Evolutionary conservation across 1,139 yeast genomes (phyloP), one percentile per base, ranked within the genome.

Genomic region (Hansenula lynferdii): DNA sequence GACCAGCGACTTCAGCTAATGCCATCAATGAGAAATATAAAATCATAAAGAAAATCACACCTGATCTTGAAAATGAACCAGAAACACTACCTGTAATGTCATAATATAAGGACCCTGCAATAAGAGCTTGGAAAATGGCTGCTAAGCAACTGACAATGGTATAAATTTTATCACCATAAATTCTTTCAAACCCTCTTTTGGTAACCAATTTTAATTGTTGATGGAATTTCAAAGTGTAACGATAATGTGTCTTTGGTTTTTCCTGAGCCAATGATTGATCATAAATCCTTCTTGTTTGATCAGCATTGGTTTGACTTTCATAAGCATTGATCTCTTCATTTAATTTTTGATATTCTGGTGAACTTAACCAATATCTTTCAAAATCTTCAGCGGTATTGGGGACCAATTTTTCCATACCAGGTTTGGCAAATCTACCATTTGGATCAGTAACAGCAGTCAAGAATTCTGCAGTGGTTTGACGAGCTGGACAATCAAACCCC

Each of bases 361-460:
- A 80, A n/a, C 65, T 60, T 43, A 64, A 64, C 94, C 94, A 85
- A 53, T 70, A 70, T 3, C 60, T 61, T 46, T 78, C 83, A 53
- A 85, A 85, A 52, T 85, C 94, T 35, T 65, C 69, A 1, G 90
- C 74, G 4, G 85, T 78, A 43, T 72, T 65, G 25, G 95, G 95
- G 22, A 80, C 89, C 42, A 61, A 67, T 39, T 65, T 50, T 54
- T 84, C 94, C 48, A 46, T 72, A 2, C 84, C 84, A 6, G 62
- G 56, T 45, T 61, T 62, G 10, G 69, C 59, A 11, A 42, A 36
- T 58, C 92, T 72, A 56, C 80, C 66, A 49, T 68, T 75, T 12
- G 78, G 77, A 53, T 75, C 77, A 16, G 84, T 77, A 40, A 78
- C 56, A 1, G 80, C 79, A 29, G 81, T 79, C 56, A 75, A 60